phyloP scores from a whole-genome alignment of 352 stramenopile species.

The Globisporangium iwayamae region DNA sequence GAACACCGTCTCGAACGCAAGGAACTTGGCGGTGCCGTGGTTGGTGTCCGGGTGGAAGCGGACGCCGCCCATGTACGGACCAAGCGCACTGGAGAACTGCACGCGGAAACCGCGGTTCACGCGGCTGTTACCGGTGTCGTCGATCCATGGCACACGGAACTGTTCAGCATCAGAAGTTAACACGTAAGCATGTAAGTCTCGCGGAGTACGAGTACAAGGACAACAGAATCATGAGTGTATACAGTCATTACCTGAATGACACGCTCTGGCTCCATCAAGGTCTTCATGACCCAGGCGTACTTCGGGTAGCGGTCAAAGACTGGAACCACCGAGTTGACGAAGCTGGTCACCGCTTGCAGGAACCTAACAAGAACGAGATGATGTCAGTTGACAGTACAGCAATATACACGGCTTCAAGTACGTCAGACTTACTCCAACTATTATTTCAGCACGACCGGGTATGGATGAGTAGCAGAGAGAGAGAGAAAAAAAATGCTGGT shows the following conservation, averaged over 20 bases:
- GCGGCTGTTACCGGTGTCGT: slow-evolving; percentile 93
- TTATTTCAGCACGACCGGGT: background rate
- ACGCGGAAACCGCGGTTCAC: slow-evolving; percentile 97
- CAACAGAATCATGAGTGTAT: background rate
- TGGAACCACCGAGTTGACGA: slow-evolving; percentile 80
- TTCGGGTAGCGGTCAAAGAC: slow-evolving; percentile 88
- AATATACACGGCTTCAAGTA: background rate
- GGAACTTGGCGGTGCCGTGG: slow-evolving; percentile 85
- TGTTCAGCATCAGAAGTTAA: slow-evolving; percentile 28
- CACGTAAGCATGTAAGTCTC: background rate
- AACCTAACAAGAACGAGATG: slow-evolving; percentile 29
- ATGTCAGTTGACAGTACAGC: background rate
- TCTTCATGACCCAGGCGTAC: slow-evolving; percentile 90
- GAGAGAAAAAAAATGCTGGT: background rate
- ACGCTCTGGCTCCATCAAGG: slow-evolving; percentile 95
- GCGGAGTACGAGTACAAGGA: background rate
- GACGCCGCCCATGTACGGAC: slow-evolving; percentile 95
- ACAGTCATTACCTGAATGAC: slow-evolving; percentile 57
- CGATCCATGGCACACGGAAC: slow-evolving; percentile 97
- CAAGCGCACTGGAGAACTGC: slow-evolving; percentile 92
- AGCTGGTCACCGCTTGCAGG: slow-evolving; percentile 69
- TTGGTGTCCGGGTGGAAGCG: slow-evolving; percentile 93
- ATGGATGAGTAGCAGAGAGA: background rate
- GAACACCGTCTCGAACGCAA: slow-evolving; percentile 96
- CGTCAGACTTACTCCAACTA: slow-evolving; percentile 11